Base-by-base conservation (phyloP, 225 moss, liverwort and hornwort genomes). In the Marchantia polymorpha region DNA sequence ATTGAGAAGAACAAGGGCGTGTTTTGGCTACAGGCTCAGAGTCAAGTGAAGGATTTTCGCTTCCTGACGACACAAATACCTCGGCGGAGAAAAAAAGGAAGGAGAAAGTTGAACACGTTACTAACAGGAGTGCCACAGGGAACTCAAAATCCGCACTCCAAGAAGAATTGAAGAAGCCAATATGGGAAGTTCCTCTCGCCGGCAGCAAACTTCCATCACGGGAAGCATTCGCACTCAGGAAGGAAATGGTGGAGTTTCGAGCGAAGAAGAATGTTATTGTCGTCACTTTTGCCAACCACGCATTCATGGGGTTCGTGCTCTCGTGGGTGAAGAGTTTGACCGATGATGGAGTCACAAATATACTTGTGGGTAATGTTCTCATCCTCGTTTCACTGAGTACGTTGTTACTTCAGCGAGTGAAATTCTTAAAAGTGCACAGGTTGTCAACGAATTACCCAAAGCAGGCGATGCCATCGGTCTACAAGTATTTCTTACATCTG, bases 281-380 rank as follows among this genome's bases (percentile, higher is more conserved):
- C 20, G 97, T 97, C 49, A 97, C 97, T 10, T 97, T 97, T 68
- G 93, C 97, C 76, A 97, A 97, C 79, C 82, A 76, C 82, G 94
- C 97, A 7, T 97, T 97, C 77, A 83, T 94, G 84, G 94, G 92
- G 72, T 97, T 97, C 60, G 97, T 91, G 69, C 89, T 88, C 60
- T 88, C 93, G 13, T 97, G 97, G 97, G 94, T 94, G 79, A 94
- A 90, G 52, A 91, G 92, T 83, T 82, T 97, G 78, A 97, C 93
- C 8, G 91, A 92, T 27, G 83, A 49, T 48, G 89, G 93, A 63
- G 93, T 94, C 54, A 86, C 86, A 73, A 97, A 94, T 78, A 84
- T 97, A 71, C 91, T 97, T 78, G 93, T 97, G 53, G 97, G 94
- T 94, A 84, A 56, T 84, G 13, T 39, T 75, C 53, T 69, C 3